These are phyloP conservation scores for Lactarius quietus DNA, from an alignment of 768 basidiomycete species.

Conservation along the genomic window DNA sequence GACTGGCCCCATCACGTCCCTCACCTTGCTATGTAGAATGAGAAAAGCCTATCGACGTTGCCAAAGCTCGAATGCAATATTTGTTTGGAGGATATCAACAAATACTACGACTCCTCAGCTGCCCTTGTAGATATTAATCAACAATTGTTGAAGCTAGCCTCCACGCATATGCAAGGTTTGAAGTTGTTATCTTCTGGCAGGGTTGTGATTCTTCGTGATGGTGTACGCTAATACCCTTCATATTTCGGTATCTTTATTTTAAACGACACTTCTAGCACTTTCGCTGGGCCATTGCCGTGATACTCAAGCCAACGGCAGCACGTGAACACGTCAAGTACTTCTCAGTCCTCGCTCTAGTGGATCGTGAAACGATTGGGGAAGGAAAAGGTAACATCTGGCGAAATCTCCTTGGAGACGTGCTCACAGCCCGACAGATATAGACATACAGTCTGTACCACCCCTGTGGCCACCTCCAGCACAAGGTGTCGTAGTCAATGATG, in stretches of 20 bases:
- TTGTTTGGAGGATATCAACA: constrained; percentile 69
- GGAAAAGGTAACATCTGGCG: constrained; percentile 44
- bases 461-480: constrained; percentile 66
- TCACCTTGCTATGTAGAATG: constrained; percentile 49
- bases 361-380: constrained; percentile 53
- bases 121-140: constrained; percentile 63
- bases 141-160: constrained; percentile 56
- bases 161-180: constrained; percentile 55
- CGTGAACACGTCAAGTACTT: constrained; percentile 54
- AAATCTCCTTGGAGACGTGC: not conserved
- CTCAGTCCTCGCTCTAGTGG: constrained; percentile 69
- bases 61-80: constrained; percentile 63
- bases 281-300: constrained; percentile 58
- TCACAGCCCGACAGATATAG: constrained; percentile 45
- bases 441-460: constrained; percentile 59
- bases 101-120: constrained; percentile 68
- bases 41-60: constrained; percentile 59
- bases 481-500: constrained; percentile 45
- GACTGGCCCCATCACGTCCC: constrained; percentile 3
- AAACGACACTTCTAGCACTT: constrained; percentile 59
- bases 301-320: constrained; percentile 60
- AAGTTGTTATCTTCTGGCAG: constrained; percentile 72
- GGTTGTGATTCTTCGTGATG: constrained; percentile 78
- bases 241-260: not conserved
- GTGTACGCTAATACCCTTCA: constrained; percentile 50